Evolutionary conservation across 192 early-diverging fungal genomes (phyloP).

Genomic region (Umbelopsis vinacea): DNA sequence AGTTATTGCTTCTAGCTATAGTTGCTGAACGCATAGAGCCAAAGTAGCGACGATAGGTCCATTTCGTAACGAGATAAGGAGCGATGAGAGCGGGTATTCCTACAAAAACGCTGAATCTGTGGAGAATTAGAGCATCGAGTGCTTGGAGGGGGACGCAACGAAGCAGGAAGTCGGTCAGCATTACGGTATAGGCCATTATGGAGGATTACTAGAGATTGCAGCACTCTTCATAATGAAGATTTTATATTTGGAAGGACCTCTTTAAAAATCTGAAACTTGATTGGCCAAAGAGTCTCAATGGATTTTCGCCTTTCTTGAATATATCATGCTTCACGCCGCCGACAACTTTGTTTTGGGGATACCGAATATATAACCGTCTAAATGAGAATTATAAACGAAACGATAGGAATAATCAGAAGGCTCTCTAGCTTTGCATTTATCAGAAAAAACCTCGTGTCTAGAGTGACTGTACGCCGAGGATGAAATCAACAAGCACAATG

Average conservation of each 20-base stretch:
- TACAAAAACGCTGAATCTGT: neutral
- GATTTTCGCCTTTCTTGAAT: neutral
- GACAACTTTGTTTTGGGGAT: too few species aligned
- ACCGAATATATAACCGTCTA: too few species aligned
- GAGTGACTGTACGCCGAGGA: too few species aligned
- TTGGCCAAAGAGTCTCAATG: constrained; percentile 6
- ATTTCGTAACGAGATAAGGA: neutral
- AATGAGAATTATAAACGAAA: too few species aligned
- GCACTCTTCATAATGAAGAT: neutral
- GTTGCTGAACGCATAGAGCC: constrained; percentile 22
- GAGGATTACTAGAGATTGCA: neutral
- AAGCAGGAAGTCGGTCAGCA: neutral
- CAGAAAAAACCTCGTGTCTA: too few species aligned
- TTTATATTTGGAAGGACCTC: neutral
- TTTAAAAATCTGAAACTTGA: neutral
- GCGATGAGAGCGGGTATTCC: neutral
- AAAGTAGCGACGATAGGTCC: constrained; percentile 13
- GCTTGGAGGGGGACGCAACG: neutral
- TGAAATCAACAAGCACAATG: too few species aligned
- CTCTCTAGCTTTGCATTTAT: too few species aligned
- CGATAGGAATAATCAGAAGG: too few species aligned
- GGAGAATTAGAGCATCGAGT: neutral
- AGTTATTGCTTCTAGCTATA: constrained; percentile 19
- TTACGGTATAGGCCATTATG: neutral
- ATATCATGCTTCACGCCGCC: too few species aligned